Evolutionary conservation across 805 yeast species (phyloP).

Genomic region (Ogataea ganodermae): DNA sequence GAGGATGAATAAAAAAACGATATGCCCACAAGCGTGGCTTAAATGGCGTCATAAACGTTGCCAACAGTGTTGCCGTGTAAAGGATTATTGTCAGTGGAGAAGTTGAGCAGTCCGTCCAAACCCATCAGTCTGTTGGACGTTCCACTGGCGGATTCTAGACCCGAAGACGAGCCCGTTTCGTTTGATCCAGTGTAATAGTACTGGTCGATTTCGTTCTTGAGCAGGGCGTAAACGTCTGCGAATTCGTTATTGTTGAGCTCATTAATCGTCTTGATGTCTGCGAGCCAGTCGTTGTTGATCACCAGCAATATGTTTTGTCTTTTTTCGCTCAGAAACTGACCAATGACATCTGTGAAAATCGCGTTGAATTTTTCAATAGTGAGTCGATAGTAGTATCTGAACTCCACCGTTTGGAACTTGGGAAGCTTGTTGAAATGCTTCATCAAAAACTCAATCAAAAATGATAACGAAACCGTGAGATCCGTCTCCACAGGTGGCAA

Average conservation of each 20-base stretch:
- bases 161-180: background rate
- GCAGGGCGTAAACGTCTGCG: constrained; percentile 24
- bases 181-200: constrained; percentile 29
- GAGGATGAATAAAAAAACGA: background rate
- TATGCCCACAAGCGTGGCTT: background rate
- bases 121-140: constrained; percentile 26
- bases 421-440: constrained; percentile 65
- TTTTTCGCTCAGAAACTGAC: constrained; percentile 32
- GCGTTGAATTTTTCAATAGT: constrained; percentile 37
- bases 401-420: constrained; percentile 58
- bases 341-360: constrained; percentile 30
- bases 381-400: constrained; percentile 44
- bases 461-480: constrained; percentile 54
- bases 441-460: constrained; percentile 61
- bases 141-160: constrained; percentile 6
- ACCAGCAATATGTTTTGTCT: constrained; percentile 36
- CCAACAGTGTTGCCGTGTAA: constrained; percentile 31
- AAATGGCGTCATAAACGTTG: constrained; percentile 31
- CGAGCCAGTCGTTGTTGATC: constrained; percentile 37
- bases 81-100: constrained; percentile 34
- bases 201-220: constrained; percentile 30
- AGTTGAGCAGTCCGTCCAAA: constrained; percentile 31
- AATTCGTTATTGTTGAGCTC: constrained; percentile 34
- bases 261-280: constrained; percentile 31
- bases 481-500: constrained; percentile 70